Evolutionary conservation across 169 alveolate genomes (phyloP).

Genomic region (Neospora caninum): DNA sequence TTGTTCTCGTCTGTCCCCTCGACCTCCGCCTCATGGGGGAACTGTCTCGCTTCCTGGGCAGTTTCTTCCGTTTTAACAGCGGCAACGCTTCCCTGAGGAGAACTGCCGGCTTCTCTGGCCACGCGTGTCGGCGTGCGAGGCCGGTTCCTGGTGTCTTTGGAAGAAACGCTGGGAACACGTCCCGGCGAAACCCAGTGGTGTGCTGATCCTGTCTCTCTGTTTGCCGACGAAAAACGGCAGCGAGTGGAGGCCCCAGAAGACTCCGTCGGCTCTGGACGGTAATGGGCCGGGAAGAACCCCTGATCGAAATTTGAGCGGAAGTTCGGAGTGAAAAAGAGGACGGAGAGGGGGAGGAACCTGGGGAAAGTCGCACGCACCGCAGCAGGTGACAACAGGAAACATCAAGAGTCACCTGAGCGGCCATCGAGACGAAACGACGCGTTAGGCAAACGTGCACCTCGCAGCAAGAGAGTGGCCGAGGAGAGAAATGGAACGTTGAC

Average conservation of each 20-base stretch:
- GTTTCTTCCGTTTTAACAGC: background rate
- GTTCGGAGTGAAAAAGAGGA: constrained; percentile 10
- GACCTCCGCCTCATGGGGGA: background rate
- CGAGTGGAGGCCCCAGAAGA: background rate
- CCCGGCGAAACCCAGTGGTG: background rate
- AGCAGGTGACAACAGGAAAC: no score
- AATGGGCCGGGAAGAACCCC: background rate
- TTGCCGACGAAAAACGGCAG: background rate
- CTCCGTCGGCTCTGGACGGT: background rate
- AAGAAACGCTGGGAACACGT: background rate
- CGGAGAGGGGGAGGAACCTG: constrained; percentile 19
- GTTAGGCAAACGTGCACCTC: no score
- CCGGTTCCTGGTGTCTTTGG: background rate
- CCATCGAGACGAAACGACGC: no score
- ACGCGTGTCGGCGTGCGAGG: background rate
- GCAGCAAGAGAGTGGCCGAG: no score
- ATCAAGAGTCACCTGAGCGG: no score
- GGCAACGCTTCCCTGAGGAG: background rate
- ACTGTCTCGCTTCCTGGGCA: background rate
- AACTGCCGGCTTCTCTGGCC: background rate
- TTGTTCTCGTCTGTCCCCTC: no score
- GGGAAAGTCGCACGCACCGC: background rate
- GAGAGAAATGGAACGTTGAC: no score
- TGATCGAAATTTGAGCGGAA: constrained; percentile 10
- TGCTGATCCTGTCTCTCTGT: background rate